Base-by-base conservation (phyloP, 2,329 filamentous ascomycete species). In the Raffaelea arxii region DNA sequence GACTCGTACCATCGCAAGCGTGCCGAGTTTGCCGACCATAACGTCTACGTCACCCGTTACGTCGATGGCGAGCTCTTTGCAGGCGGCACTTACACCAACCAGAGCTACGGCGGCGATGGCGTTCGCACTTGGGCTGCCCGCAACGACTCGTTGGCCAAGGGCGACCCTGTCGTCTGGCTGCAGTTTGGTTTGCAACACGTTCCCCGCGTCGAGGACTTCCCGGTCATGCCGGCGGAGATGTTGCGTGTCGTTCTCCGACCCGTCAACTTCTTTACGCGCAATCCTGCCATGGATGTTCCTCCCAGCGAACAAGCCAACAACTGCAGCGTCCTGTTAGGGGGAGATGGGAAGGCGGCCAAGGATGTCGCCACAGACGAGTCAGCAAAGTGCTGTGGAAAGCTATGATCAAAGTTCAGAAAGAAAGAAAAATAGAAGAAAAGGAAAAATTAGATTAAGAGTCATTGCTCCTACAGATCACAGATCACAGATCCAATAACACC, bases 151-250 rank as follows among this genome's bases (percentile, higher is more conserved):
- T 60, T 69, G 58, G 37, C 27, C 10, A 27, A 5, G 7, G 59
- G 55, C 55, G 57, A 59, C 58, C 68, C 72, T 3, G 74, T 80
- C 2, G 61, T 80, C 4, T 80, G 74, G 73, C 69, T 77, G 18
- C 72, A 75, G 3, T 72, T 72, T 55, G 67, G 80, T 18, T 73
- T 81, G 23, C 84, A 81, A 27, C 80, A 84, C 52, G 76, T 81
- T 22, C 78, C 80, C 0, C 67, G 80, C 0, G 70, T 76, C 11
- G 80, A 84, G 53, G 80, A 84, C 55, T 84, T 81, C 66, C 80
- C 79, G 0, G 77, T 84, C 4, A 84, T 84, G 81, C 81, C 80
- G 0, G 71, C 67, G 50, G 80, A 84, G 57, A 72, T 66, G 46
- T 63, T 77, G 53, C 64, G 63, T 47, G 70, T 77, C 0, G 61